Evolutionary conservation across 176 grass and related monocot species (phyloP).

Genomic region (Metroxylon sagu): DNA sequence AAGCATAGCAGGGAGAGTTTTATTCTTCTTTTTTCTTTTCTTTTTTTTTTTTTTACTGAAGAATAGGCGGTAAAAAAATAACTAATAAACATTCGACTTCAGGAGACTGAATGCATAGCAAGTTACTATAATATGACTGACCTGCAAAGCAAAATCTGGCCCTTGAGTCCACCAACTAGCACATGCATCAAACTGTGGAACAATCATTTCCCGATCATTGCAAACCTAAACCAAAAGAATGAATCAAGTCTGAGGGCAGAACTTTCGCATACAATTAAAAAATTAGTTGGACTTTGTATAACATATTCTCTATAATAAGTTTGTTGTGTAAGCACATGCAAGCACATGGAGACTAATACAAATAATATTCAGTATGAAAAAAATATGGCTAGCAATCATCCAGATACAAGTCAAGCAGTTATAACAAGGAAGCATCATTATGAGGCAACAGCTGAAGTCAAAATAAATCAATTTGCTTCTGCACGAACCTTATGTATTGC

Average conservation of each 20-base stretch:
- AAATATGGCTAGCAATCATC: too few relatives aligned
- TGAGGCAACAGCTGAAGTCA: neutral
- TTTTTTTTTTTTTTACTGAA: neutral
- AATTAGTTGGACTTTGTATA: constrained; percentile 2
- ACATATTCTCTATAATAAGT: constrained; percentile 11
- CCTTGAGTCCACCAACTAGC: constrained; percentile 99
- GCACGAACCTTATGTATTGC: constrained; percentile 68
- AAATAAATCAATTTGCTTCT: neutral
- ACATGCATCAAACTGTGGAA: constrained; percentile 91
- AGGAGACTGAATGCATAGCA: neutral
- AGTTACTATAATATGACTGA: constrained; percentile 14
- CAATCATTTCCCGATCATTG: constrained; percentile 48
- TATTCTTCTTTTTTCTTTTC: neutral
- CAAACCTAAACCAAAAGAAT: constrained; percentile 35
- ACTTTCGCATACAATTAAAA: too few relatives aligned
- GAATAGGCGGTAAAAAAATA: too few relatives aligned
- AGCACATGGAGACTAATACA: too few relatives aligned
- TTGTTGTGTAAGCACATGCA: neutral
- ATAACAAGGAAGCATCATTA: neutral
- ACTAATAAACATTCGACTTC: too few relatives aligned
- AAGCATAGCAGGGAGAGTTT: too few relatives aligned
- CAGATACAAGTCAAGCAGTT: too few relatives aligned
- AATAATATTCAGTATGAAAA: too few relatives aligned
- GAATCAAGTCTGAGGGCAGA: neutral
- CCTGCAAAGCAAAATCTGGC: constrained; percentile 81